These are phyloP conservation scores for Globisporangium okanoganense DNA, from an alignment of 352 stramenopile genomes.

Conservation along the genomic window DNA sequence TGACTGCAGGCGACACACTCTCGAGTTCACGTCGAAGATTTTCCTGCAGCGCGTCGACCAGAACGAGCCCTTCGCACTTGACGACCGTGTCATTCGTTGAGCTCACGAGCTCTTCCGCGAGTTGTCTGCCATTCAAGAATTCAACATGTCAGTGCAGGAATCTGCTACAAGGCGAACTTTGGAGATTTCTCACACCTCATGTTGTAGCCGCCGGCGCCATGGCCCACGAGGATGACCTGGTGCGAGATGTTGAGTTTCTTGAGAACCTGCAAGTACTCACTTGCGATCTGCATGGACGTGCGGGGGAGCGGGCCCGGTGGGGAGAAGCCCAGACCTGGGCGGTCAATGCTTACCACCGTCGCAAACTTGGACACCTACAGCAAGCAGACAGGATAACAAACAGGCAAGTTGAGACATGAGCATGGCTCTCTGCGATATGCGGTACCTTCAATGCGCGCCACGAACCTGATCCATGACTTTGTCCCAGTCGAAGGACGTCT, in stretches of 20 bases:
- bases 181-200: slow-evolving; percentile 37
- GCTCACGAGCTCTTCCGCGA: slow-evolving; percentile 43
- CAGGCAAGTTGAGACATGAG: neutral
- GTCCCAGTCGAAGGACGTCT: slow-evolving; percentile 84
- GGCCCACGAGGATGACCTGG: slow-evolving; percentile 66
- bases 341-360: slow-evolving; percentile 62
- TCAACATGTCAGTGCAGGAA: neutral
- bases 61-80: slow-evolving; percentile 59
- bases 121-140: slow-evolving; percentile 18
- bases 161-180: neutral
- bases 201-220: slow-evolving; percentile 77
- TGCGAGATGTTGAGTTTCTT: slow-evolving; percentile 46
- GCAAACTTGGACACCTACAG: slow-evolving; percentile 39
- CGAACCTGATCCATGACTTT: slow-evolving; percentile 49
- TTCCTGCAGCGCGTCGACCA: slow-evolving; percentile 72
- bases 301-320: slow-evolving; percentile 35
- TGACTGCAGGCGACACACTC: slow-evolving; percentile 52
- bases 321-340: slow-evolving; percentile 73
- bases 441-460: neutral
- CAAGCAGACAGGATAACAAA: neutral
- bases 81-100: slow-evolving; percentile 6
- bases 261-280: slow-evolving; percentile 63
- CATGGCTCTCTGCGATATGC: neutral
- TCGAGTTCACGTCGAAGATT: slow-evolving; percentile 57
- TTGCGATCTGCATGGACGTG: slow-evolving; percentile 53